Conservation (phyloP, 495 filamentous ascomycete species). For the Aspergillus conjunctus region DNA sequence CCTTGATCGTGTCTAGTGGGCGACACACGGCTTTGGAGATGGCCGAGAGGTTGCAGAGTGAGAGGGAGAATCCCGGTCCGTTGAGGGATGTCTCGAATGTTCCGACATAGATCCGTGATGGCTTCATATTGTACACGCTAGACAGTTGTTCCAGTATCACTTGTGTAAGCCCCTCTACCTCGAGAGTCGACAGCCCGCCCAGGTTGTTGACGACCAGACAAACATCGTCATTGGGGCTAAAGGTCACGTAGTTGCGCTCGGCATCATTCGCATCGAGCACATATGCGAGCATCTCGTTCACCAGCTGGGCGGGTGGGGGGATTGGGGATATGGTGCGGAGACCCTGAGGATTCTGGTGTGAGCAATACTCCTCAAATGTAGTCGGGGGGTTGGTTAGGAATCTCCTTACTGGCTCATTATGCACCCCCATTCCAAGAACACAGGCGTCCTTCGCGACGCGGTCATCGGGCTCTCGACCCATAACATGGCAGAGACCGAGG, state of each 20-base stretch:
- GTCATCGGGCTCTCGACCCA: not conserved
- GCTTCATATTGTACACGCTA: not conserved
- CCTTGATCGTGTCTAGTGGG: slow-evolving; percentile 1
- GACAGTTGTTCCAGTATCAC: slow-evolving; percentile 1
- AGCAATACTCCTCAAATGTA: too few species aligned
- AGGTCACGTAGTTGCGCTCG: slow-evolving; percentile 7
- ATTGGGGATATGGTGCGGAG: slow-evolving; percentile 6
- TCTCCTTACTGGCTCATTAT: slow-evolving; percentile 3
- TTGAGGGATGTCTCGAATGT: slow-evolving; percentile 4
- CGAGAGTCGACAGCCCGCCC: not conserved
- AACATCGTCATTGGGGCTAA: not conserved
- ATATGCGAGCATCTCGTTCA: slow-evolving; percentile 1
- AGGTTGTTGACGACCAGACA: slow-evolving; percentile 9
- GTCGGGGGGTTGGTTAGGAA: too few species aligned
- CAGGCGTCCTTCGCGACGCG: not conserved
- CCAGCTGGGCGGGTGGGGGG: not conserved
- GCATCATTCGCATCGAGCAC: not conserved
- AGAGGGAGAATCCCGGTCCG: slow-evolving; percentile 6
- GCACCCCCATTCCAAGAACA: not conserved
- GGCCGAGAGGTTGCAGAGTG: slow-evolving; percentile 5
- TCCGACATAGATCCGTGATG: slow-evolving; percentile 4
- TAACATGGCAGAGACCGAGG: slow-evolving; percentile 7
- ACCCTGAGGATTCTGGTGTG: not conserved
- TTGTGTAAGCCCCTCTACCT: slow-evolving; percentile 6
- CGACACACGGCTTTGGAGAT: not conserved